These are phyloP conservation scores for Nannochloropsis gaditana DNA, from an alignment of 108 stramenopile species.

Conservation along the genomic window DNA sequence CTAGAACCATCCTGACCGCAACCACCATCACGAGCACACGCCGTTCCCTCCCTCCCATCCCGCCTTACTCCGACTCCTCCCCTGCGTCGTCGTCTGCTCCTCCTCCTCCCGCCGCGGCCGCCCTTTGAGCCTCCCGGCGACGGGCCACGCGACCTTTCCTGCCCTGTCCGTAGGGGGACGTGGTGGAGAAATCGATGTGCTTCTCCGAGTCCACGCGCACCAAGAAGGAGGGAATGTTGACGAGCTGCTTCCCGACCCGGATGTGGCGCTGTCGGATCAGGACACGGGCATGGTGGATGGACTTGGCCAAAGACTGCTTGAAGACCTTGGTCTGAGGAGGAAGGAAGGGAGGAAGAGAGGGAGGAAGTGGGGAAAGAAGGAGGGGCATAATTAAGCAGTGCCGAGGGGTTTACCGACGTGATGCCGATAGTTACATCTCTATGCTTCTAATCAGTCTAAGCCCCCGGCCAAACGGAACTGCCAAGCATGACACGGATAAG, in stretches of 20 bases:
- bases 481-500: too few species aligned
- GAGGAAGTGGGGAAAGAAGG: neutral
- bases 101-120: constrained; percentile 70
- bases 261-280: constrained; percentile 99
- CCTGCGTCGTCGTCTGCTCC: constrained; percentile 76
- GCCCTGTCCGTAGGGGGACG: constrained; percentile 93
- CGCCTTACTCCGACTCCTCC: constrained; percentile 33
- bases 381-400: neutral
- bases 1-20: neutral
- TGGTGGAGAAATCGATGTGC: constrained; percentile 95
- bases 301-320: constrained; percentile 98
- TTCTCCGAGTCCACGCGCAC: constrained; percentile 92
- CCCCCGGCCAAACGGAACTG: too few species aligned
- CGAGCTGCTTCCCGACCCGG: constrained; percentile 92
- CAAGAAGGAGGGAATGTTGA: constrained; percentile 96
- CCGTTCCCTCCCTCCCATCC: neutral
- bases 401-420: too few species aligned
- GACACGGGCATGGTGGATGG: constrained; percentile 98
- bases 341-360: neutral
- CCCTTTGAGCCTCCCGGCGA: constrained; percentile 85
- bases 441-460: too few species aligned
- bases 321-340: constrained; percentile 58
- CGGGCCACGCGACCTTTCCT: constrained; percentile 93
- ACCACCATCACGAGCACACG: neutral
- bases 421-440: too few species aligned